A percentile compares a stretch with the other conserved stretches of the same genome.
Evolutionary conservation across 371 early-diverging fungal genomes (phyloP).

Genomic region (Umbelopsis sp.): DNA sequence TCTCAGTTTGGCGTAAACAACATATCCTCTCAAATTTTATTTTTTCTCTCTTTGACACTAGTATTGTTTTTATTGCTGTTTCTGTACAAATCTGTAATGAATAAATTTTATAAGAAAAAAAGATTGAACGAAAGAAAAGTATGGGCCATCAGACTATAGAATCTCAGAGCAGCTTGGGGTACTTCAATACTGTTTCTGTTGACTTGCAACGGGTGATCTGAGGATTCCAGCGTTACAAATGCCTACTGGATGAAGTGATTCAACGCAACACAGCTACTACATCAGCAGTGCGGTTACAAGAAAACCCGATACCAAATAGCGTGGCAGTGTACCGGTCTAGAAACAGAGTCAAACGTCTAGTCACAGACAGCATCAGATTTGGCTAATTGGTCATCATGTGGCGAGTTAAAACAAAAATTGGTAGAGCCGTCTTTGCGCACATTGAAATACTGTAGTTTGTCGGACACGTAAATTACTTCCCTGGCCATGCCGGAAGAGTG

Average conservation of each 20-base stretch:
- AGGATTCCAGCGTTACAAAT: too few relatives aligned
- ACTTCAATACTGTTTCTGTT: constrained; percentile 10
- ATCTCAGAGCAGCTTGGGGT: constrained; percentile 1
- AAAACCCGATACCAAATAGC: neutral
- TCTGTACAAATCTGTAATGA: constrained; percentile 4
- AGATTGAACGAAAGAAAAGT: neutral
- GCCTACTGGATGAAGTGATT: neutral
- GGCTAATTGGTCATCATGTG: constrained; percentile 14
- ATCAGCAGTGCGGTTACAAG: constrained; percentile 12
- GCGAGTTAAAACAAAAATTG: neutral
- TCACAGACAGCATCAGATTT: constrained; percentile 5
- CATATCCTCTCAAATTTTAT: too few relatives aligned
- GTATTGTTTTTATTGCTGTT: neutral
- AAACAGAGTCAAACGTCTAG: neutral
- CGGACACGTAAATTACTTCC: too few relatives aligned
- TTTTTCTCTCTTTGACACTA: too few relatives aligned
- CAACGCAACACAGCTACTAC: neutral
- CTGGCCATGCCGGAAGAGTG: too few relatives aligned
- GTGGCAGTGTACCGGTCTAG: too few relatives aligned
- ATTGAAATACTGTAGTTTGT: too few relatives aligned
- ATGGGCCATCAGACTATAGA: constrained; percentile 10
- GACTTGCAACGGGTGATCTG: neutral
- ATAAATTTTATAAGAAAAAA: neutral
- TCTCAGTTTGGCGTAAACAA: neutral
- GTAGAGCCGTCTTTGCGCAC: too few relatives aligned